phyloP scores from a whole-genome alignment of 805 yeast species.

The Zygoascus bituminiphila region DNA sequence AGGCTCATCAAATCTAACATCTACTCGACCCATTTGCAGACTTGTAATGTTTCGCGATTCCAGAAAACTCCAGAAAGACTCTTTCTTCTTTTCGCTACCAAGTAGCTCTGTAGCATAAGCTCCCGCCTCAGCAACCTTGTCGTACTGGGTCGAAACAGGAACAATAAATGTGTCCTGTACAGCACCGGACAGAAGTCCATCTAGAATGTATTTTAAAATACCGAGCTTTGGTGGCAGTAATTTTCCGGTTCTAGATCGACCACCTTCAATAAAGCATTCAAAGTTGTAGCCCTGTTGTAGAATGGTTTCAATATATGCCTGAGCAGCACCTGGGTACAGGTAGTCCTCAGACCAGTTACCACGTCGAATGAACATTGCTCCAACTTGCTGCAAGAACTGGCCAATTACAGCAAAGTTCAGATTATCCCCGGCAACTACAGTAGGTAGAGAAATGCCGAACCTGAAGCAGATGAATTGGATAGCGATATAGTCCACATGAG shows the following conservation, averaged over 20 bases:
- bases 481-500: constrained; percentile 54
- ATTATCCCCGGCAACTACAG: constrained; percentile 60
- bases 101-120: constrained; percentile 48
- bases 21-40: constrained; percentile 34
- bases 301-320: constrained; percentile 40
- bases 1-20: constrained; percentile 34
- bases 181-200: constrained; percentile 38
- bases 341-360: constrained; percentile 33
- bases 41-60: constrained; percentile 28
- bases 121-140: constrained; percentile 47
- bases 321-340: constrained; percentile 36
- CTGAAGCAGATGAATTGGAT: constrained; percentile 47
- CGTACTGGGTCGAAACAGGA: constrained; percentile 54
- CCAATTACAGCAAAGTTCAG: constrained; percentile 52
- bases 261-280: constrained; percentile 61
- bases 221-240: constrained; percentile 55
- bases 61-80: constrained; percentile 36
- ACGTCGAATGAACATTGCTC: constrained; percentile 53
- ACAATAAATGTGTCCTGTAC: constrained; percentile 37
- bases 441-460: constrained; percentile 45
- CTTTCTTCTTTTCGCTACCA: constrained; percentile 50
- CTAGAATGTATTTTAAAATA: constrained; percentile 44
- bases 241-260: constrained; percentile 59
- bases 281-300: constrained; percentile 41
- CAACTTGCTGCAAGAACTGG: constrained; percentile 39